These are phyloP conservation scores for Carpinus viminea DNA, from an alignment of 306 rosid genomes.

Conservation along the genomic window DNA sequence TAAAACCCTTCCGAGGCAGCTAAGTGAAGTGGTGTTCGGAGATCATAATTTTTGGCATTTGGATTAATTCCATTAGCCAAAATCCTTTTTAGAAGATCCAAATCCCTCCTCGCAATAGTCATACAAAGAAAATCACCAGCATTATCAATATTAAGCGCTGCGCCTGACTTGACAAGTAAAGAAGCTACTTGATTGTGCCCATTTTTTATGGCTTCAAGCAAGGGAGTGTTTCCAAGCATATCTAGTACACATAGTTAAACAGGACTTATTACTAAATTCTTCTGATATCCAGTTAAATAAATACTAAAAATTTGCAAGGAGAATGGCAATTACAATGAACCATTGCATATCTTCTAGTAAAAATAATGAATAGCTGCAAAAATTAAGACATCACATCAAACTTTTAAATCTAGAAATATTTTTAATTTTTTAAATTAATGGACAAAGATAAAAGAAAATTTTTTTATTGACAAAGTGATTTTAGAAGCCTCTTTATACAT, in stretches of 20 bases:
- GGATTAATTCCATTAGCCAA: slow-evolving; percentile 56
- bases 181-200: slow-evolving; percentile 56
- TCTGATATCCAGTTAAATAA: not conserved
- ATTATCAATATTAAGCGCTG: slow-evolving; percentile 50
- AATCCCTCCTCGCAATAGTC: slow-evolving; percentile 44
- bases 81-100: slow-evolving; percentile 43
- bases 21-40: slow-evolving; percentile 59
- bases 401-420: too few relatives aligned
- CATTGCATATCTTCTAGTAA: slow-evolving; percentile 42
- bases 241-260: slow-evolving; percentile 34
- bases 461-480: too few relatives aligned
- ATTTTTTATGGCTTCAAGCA: slow-evolving; percentile 65
- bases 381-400: too few relatives aligned
- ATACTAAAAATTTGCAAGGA: too few relatives aligned
- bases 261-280: slow-evolving; percentile 13
- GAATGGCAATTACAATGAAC: slow-evolving; percentile 6
- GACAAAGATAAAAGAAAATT: too few relatives aligned
- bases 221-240: slow-evolving; percentile 65
- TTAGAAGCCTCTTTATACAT: too few relatives aligned
- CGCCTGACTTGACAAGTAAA: slow-evolving; percentile 52
- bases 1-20: slow-evolving; percentile 65
- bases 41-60: slow-evolving; percentile 62
- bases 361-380: too few relatives aligned
- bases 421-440: too few relatives aligned
- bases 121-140: slow-evolving; percentile 57